Evolutionary conservation across 768 basidiomycete species (phyloP).

Genomic region (Ramaria sp.): DNA sequence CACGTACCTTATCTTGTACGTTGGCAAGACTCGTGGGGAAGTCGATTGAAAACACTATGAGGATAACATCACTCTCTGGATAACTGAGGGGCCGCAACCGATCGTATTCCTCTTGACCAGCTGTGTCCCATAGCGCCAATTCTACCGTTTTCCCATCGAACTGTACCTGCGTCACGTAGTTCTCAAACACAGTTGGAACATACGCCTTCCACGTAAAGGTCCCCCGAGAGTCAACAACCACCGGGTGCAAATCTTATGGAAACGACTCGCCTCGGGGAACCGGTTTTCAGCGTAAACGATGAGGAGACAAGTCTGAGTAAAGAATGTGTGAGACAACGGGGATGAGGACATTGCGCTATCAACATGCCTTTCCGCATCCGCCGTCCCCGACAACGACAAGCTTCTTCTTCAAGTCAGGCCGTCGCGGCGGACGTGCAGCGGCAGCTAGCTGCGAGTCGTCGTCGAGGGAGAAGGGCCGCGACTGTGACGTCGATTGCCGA

Average conservation of each 20-base stretch:
- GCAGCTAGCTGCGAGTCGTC: neutral
- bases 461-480: neutral
- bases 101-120: slow-evolving; percentile 96
- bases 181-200: slow-evolving; percentile 90
- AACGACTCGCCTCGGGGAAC: slow-evolving; percentile 75
- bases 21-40: slow-evolving; percentile 87
- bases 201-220: slow-evolving; percentile 48
- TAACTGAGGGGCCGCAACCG: slow-evolving; percentile 77
- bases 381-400: slow-evolving; percentile 86
- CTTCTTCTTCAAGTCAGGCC: slow-evolving; percentile 79
- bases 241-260: neutral
- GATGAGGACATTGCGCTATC: neutral
- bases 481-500: neutral
- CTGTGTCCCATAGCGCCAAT: slow-evolving; percentile 97
- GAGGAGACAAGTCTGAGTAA: slow-evolving; percentile 75
- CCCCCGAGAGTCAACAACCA: neutral
- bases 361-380: slow-evolving; percentile 29
- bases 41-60: slow-evolving; percentile 91
- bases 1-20: slow-evolving; percentile 74
- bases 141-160: slow-evolving; percentile 87
- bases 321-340: neutral
- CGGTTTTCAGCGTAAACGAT: slow-evolving; percentile 96
- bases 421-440: slow-evolving; percentile 4
- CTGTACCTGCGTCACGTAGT: slow-evolving; percentile 80
- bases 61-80: slow-evolving; percentile 82